Evolutionary conservation across 1,139 yeast species (phyloP), one percentile per base, ranked within the genome.

Genomic region (Hemisphaericaspora xylanilytica): DNA sequence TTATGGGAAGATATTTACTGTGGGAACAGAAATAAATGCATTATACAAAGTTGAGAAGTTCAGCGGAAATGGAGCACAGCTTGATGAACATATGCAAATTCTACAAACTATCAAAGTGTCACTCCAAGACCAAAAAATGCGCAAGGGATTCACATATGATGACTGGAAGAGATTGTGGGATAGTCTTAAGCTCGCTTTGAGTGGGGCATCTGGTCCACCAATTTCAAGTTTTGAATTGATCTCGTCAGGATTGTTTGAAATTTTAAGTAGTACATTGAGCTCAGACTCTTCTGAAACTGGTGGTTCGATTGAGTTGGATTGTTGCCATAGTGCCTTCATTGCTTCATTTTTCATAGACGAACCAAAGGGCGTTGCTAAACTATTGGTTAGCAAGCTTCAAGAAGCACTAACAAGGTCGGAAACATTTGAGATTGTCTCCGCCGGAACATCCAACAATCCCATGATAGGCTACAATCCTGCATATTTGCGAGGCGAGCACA

Each of bases 331-430:
- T 20, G 61, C 80, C 2, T 82, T 86, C 49, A 53, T 75, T 18
- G 49, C 62, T 3, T 70, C 70, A 0, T 84, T 85, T 46, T 65
- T 57, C 40, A 41, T 41, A 16, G 49, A 53, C 9, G 43, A 49
- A 2, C 58, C 58, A 7, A 61, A 60, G 9, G 60, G 65, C 9
- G 47, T 55, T 10, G 50, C 61, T 2, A 35, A 39, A 17, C 32
- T 44, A 9, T 38, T 67, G 58, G 24, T 55, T 59, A 22, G 64
- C 80, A 78, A 81, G 44, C 63, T 88, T 17, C 95, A 88, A 50
- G 92, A 86, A 42, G 79, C 88, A 0, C 63, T 89, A 31, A 80
- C 87, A 1, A 71, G 96, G 48, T 70, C 81, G 0, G 97, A 89
- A 57, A 70, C 84, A 0, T 86, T 88, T 59, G 88, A 83, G 33